phyloP scores from a whole-genome alignment of 768 basidiomycete species.

The Dioszegia crocea region DNA sequence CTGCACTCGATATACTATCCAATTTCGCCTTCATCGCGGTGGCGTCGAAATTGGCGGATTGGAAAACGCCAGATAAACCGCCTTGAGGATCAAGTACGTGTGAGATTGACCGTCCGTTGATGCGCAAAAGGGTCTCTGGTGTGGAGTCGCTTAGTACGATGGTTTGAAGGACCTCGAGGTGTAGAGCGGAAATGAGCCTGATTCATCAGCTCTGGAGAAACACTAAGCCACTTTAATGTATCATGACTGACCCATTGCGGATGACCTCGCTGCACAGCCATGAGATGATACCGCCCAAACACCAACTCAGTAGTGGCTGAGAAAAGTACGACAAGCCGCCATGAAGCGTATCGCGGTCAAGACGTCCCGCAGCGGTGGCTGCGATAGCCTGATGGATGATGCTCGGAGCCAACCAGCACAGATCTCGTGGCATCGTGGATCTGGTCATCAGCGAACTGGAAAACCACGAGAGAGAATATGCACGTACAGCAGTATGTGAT shows the following conservation, averaged over 20 bases:
- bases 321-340: slow-evolving; percentile 52
- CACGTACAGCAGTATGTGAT: slow-evolving; percentile 40
- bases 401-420: slow-evolving; percentile 47
- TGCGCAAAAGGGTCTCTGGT: slow-evolving; percentile 26
- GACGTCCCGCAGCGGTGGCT: slow-evolving; percentile 43
- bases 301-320: slow-evolving; percentile 52
- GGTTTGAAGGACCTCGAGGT: slow-evolving; percentile 43
- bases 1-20: not conserved
- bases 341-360: slow-evolving; percentile 50
- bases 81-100: slow-evolving; percentile 20
- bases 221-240: too few species aligned
- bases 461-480: not conserved
- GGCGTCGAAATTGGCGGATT: slow-evolving; percentile 33
- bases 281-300: slow-evolving; percentile 46
- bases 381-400: slow-evolving; percentile 50
- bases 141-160: slow-evolving; percentile 28
- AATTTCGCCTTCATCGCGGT: slow-evolving; percentile 21
- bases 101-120: slow-evolving; percentile 20
- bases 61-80: slow-evolving; percentile 32
- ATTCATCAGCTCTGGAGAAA: not conserved
- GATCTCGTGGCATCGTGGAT: slow-evolving; percentile 45
- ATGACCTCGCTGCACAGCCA: slow-evolving; percentile 49
- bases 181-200: slow-evolving; percentile 34
- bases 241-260: slow-evolving; percentile 44
- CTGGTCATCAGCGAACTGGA: slow-evolving; percentile 16